A percentile compares a stretch with the other conserved stretches of the same genome.
These are phyloP conservation scores for Flagelloscypha sp. DNA, from an alignment of 768 basidiomycete genomes.

Conservation along the genomic window DNA sequence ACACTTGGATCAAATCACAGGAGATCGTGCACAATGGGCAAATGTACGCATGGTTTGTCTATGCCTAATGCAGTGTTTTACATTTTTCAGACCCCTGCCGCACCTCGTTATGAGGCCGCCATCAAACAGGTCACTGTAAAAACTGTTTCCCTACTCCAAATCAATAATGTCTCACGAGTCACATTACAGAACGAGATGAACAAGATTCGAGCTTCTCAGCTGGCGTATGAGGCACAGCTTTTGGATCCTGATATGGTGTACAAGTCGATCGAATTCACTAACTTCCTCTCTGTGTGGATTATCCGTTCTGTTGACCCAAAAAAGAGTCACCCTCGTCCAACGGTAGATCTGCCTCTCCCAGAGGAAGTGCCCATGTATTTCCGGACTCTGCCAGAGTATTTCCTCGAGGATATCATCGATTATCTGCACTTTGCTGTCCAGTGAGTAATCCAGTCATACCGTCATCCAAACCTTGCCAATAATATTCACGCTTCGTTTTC, in stretches of 20 bases:
- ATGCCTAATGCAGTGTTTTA: neutral
- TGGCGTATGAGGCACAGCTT: slow-evolving; percentile 80
- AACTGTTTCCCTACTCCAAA: neutral
- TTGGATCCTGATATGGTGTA: slow-evolving; percentile 79
- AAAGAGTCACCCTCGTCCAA: slow-evolving; percentile 63
- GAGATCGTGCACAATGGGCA: slow-evolving; percentile 76
- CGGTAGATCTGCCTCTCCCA: slow-evolving; percentile 68
- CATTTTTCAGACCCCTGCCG: slow-evolving; percentile 48
- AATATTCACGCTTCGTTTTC: slow-evolving; percentile 1
- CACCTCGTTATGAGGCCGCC: slow-evolving; percentile 69
- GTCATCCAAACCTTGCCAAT: neutral
- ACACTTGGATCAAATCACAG: slow-evolving; percentile 67
- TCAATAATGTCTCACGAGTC: neutral
- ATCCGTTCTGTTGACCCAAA: slow-evolving; percentile 83
- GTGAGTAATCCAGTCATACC: slow-evolving; percentile 31
- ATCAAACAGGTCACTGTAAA: slow-evolving; percentile 73
- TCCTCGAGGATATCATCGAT: slow-evolving; percentile 89
- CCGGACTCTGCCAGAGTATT: slow-evolving; percentile 85
- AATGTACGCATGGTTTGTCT: slow-evolving; percentile 26
- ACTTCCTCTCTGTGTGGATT: slow-evolving; percentile 89
- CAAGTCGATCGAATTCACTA: slow-evolving; percentile 74
- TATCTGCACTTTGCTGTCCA: slow-evolving; percentile 78
- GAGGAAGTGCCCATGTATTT: slow-evolving; percentile 79
- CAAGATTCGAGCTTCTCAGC: slow-evolving; percentile 61
- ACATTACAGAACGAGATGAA: slow-evolving; percentile 55